A percentile compares a stretch with the other conserved stretches of the same genome.
phyloP scores from a whole-genome alignment of 805 yeast genomes.

The Candida piceae region DNA sequence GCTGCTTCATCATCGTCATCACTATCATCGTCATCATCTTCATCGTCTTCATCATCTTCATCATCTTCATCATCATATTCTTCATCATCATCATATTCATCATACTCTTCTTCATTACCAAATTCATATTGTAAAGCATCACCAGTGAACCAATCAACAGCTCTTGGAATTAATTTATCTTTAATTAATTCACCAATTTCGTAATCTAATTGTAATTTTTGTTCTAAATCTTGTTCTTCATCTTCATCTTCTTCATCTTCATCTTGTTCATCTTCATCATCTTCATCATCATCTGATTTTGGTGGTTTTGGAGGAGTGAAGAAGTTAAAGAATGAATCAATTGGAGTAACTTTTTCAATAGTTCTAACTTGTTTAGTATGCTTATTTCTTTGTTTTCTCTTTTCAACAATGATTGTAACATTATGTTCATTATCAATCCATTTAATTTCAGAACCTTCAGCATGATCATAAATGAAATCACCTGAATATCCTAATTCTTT shows the following conservation, averaged over 20 bases:
- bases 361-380: slow-evolving; percentile 95
- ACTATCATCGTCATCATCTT: slow-evolving; percentile 47
- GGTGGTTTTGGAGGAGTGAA: slow-evolving; percentile 90
- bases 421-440: slow-evolving; percentile 81
- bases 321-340: slow-evolving; percentile 92
- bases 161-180: slow-evolving; percentile 93
- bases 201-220: slow-evolving; percentile 84
- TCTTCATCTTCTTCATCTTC: slow-evolving; percentile 39
- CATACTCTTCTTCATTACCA: slow-evolving; percentile 48
- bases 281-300: slow-evolving; percentile 37
- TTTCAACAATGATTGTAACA: slow-evolving; percentile 81
- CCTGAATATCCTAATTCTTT: slow-evolving; percentile 92
- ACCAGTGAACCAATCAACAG: slow-evolving; percentile 98
- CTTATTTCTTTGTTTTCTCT: slow-evolving; percentile 96
- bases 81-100: slow-evolving; percentile 54
- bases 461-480: slow-evolving; percentile 94
- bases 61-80: slow-evolving; percentile 60
- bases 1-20: slow-evolving; percentile 31
- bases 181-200: slow-evolving; percentile 94
- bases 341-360: slow-evolving; percentile 90
- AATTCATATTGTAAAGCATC: slow-evolving; percentile 81
- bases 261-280: slow-evolving; percentile 44
- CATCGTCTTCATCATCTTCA: slow-evolving; percentile 59
- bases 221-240: slow-evolving; percentile 70
- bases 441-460: slow-evolving; percentile 80